These are phyloP conservation scores for Saraca asoca DNA, from an alignment of 331 rosid genomes.

Conservation along the genomic window DNA sequence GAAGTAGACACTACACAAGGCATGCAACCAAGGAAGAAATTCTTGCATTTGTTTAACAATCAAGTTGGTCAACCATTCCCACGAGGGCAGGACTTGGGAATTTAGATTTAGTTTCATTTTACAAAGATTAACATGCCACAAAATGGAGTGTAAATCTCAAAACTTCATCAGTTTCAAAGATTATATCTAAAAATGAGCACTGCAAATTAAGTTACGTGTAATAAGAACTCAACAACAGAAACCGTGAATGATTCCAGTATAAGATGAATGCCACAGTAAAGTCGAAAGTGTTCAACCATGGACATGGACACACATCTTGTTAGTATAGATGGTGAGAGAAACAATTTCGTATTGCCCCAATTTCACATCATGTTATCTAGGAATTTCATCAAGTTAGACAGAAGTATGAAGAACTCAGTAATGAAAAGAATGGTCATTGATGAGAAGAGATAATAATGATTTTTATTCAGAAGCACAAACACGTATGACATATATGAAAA, in stretches of 20 bases:
- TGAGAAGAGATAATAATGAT: neutral
- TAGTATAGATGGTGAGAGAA: neutral
- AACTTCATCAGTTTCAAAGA: neutral
- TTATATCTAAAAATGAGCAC: neutral
- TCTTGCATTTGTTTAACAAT: neutral
- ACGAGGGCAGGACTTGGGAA: neutral
- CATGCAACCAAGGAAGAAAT: neutral
- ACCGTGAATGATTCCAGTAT: neutral
- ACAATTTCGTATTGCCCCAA: neutral
- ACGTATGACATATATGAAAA: too few relatives aligned
- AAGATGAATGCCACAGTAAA: neutral
- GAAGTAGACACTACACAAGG: neutral
- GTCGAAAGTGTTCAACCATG: neutral
- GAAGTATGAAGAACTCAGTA: conserved; percentile 16
- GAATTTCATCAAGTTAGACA: neutral
- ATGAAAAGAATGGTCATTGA: neutral
- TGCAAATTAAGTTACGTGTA: neutral
- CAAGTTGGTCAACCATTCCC: neutral
- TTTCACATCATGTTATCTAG: neutral
- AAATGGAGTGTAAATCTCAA: neutral
- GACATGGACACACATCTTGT: neutral
- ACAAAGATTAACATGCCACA: too few relatives aligned
- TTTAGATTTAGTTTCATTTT: neutral
- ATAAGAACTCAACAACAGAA: neutral
- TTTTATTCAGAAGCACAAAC: neutral